Conservation (phyloP, 352 stramenopile species). For the Phytophthora rubi region DNA sequence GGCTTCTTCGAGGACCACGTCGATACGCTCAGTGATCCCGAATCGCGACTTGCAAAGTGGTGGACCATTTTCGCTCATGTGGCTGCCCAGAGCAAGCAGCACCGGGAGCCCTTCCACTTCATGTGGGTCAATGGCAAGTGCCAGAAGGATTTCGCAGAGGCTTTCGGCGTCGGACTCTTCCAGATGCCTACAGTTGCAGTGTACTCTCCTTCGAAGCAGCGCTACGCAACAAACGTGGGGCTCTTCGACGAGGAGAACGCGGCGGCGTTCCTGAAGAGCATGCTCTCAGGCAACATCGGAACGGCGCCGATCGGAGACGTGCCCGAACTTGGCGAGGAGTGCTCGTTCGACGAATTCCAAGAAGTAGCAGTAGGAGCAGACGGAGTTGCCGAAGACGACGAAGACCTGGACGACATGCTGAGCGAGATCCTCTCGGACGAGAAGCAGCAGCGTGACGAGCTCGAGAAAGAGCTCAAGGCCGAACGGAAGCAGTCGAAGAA, state of each 20-base stretch:
- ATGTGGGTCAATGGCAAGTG: constrained; percentile 84
- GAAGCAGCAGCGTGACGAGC: constrained; percentile 55
- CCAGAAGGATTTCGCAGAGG: constrained; percentile 69
- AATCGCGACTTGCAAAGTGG: constrained; percentile 54
- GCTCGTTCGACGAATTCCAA: constrained; percentile 53
- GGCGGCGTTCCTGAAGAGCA: constrained; percentile 59
- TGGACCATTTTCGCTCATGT: constrained; percentile 50
- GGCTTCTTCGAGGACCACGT: constrained; percentile 75
- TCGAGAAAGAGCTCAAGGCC: constrained; percentile 57
- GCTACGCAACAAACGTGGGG: constrained; percentile 74
- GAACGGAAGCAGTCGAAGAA: constrained; percentile 49
- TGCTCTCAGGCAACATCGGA: constrained; percentile 70
- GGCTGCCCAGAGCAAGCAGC: constrained; percentile 54
- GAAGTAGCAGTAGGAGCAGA: constrained; percentile 31
- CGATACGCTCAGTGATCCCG: constrained; percentile 45
- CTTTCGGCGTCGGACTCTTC: constrained; percentile 72
- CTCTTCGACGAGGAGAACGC: constrained; percentile 71
- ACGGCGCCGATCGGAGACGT: constrained; percentile 58
- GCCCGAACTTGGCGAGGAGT: constrained; percentile 53
- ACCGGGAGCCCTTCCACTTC: constrained; percentile 68
- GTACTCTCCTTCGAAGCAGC: constrained; percentile 76
- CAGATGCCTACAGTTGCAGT: constrained; percentile 81
- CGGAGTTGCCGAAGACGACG: constrained; percentile 47
- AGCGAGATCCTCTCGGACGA: constrained; percentile 80
- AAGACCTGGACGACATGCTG: constrained; percentile 69